Base-by-base conservation (phyloP, 345 rosid genomes). In the Acer saccharum region DNA sequence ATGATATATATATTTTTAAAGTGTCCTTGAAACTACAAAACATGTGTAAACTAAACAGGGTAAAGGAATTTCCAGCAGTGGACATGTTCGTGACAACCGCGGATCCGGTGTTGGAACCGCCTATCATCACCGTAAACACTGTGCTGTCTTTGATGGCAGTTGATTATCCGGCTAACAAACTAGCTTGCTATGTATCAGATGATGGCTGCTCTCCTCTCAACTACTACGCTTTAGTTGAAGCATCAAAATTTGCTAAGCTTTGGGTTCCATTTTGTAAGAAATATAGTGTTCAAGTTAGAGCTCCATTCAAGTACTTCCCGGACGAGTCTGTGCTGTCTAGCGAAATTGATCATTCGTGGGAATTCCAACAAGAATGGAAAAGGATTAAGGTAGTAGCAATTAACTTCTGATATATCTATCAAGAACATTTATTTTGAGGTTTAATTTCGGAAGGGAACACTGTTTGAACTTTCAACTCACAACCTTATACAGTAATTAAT, bases 181-280 rank as follows among this genome's bases (percentile, higher is more conserved):
- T 88, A 1, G 88, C 91, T n/a, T 86, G 88, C 85, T 86, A 88
- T 32, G 89, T 89, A 0, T 87, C 90, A 0, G 87, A 89, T 27
- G 87, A 92, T 27, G 83, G 90, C 43, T 88, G 93, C 79, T 94
- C 98, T 10, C 81, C 86, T 69, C 74, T 88, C 58, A 88, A 83
- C 75, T 90, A 80, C 77, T 86, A 86, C 68, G 86, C 97, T 74
- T 84, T 92, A 6, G 72, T 85, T 66, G 91, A 92, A 80, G 90
- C 93, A 13, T 86, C 84, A 0, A 89, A 80, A 32, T 94, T 90
- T 29, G 92, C 95, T 1, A 84, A 83, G 87, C 81, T 80, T 48
- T 94, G 97, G 97, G 92, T 91, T 46, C 93, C 93, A 0, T 94
- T 94, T 80, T 91, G 97, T 77, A 81, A 84, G 77, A 88, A 88